Percentiles rank a stretch among this genome's conserved stretches.
phyloP scores from a whole-genome alignment of 2,329 filamentous ascomycete genomes.

The Xylaria sp. region DNA sequence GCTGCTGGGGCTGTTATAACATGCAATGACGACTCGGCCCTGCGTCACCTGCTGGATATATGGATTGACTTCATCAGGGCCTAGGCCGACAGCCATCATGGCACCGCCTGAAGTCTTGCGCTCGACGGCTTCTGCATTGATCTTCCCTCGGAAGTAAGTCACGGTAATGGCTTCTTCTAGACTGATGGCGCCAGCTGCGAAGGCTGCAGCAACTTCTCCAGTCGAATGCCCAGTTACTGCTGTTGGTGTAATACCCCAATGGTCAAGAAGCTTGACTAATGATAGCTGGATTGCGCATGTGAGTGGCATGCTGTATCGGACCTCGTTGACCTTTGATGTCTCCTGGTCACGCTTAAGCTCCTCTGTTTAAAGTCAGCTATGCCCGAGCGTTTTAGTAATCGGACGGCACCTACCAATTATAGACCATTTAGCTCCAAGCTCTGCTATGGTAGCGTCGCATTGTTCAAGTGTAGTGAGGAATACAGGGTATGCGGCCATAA shows the following conservation, averaged over 20 bases:
- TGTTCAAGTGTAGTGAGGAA: constrained; percentile 20
- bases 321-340: constrained; percentile 27
- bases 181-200: constrained; percentile 49
- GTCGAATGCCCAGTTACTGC: constrained; percentile 47
- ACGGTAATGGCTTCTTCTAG: constrained; percentile 35
- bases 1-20: constrained; percentile 39
- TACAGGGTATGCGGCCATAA: constrained; percentile 25
- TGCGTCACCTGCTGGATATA: constrained; percentile 29
- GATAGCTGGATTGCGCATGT: constrained; percentile 40
- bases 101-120: constrained; percentile 9
- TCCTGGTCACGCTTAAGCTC: constrained; percentile 33
- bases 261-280: constrained; percentile 37
- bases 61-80: constrained; percentile 10
- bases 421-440: constrained; percentile 36
- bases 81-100: constrained; percentile 38
- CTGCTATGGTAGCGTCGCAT: constrained; percentile 20
- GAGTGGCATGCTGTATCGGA: constrained; percentile 36
- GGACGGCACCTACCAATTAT: constrained; percentile 37
- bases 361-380: constrained; percentile 47
- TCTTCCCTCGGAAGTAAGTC: constrained; percentile 39
- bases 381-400: constrained; percentile 47
- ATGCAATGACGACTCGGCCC: constrained; percentile 24
- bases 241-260: constrained; percentile 38
- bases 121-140: constrained; percentile 18
- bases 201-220: constrained; percentile 56